Base-by-base conservation (phyloP, 495 filamentous ascomycete genomes). In the Neurospora terricola region DNA sequence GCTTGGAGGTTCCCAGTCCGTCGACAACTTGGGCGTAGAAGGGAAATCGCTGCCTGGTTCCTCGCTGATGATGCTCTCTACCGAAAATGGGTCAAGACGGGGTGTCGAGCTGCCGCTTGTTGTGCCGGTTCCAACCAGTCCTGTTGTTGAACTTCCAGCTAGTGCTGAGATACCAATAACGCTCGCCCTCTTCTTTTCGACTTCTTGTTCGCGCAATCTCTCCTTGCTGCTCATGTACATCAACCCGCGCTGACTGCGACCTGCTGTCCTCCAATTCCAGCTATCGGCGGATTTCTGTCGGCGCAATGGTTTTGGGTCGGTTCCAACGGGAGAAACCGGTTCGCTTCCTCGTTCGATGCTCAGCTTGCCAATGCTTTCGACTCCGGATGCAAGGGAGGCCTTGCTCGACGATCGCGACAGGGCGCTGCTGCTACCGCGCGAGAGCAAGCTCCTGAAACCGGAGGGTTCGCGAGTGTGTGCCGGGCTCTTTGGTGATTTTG, bases 181-280 rank as follows among this genome's bases (percentile, higher is more conserved):
- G 72, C 82, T 85, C 45, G 80, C 74, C 71, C 86, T 81, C 77
- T 85, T 88, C 4, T 66, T 66, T 70, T 88, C 84, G 37, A 78
- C 80, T 73, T 88, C 87, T 42, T 83, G 88, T 69, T 87, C 86
- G 34, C 84, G 83, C 45, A 90, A 75, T 16, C 81, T 77, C 76
- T 90, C 88, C 76, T 84, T 88, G 11, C 88, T 90, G 76, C 84
- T 86, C 85, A 88, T 90, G 72, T 90, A 89, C 82, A 86, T 88
- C 73, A 90, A 77, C 6, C 86, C 86, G 72, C 82, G 86, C 30
- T 83, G 78, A 73, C 82, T 82, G 39, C 87, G 82, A n/a, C 80
- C 74, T 70, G 54, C 54, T 66, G 82, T 81, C 76, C 88, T 90
- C 79, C 80, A 84, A 30, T 83, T 83, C 86, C 86, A 87, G 76